A percentile compares a stretch with the other conserved stretches of the same genome.
These are phyloP conservation scores for Casuarina equisetifolia DNA, from an alignment of 306 rosid genomes.

Conservation along the genomic window DNA sequence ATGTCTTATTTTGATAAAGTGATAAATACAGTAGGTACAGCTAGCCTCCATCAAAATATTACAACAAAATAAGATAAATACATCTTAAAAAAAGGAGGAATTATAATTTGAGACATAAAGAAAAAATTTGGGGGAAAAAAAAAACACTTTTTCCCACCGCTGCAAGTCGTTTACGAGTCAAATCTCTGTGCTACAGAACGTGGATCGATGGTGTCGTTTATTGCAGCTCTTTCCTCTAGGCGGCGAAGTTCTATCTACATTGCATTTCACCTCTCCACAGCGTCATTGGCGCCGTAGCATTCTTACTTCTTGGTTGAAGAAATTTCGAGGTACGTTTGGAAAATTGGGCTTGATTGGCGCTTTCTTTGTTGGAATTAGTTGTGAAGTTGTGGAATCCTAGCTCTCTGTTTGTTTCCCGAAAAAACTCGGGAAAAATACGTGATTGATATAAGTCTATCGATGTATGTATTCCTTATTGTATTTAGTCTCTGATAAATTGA, in stretches of 20 bases:
- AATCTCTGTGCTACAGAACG: neutral
- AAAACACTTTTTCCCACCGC: no score
- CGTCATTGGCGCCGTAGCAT: neutral
- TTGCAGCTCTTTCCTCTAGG: neutral
- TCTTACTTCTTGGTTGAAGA: neutral
- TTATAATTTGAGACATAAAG: no score
- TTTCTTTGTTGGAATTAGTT: neutral
- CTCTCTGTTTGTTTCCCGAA: conserved; percentile 1
- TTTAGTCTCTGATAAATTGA: neutral
- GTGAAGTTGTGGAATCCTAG: neutral
- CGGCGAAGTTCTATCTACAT: neutral
- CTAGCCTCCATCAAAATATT: no score
- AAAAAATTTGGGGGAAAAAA: no score
- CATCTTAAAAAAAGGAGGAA: no score
- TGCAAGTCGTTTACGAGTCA: neutral
- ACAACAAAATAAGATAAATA: no score
- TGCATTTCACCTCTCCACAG: neutral
- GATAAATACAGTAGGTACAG: no score
- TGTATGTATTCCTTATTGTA: neutral
- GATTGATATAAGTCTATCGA: neutral
- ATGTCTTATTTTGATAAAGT: no score
- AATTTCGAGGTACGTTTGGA: neutral
- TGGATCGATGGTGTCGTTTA: neutral
- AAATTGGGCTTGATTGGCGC: neutral
- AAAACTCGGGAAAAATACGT: neutral